These are phyloP conservation scores for Mortierella sp. DNA, from an alignment of 371 early-diverging fungal genomes.

Conservation along the genomic window DNA sequence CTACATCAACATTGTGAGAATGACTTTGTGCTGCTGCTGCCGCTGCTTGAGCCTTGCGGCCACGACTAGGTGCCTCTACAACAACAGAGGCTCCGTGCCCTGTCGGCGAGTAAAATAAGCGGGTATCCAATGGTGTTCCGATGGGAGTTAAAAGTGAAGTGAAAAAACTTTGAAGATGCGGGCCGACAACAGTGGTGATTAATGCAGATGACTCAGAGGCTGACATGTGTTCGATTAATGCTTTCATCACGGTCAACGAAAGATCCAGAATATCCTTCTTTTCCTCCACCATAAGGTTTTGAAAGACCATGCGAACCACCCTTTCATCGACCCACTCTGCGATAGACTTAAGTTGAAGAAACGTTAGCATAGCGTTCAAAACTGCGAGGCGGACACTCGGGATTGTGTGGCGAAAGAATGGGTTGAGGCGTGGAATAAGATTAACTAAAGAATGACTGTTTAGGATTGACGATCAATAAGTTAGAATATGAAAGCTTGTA, in stretches of 20 bases:
- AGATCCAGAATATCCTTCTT: slow-evolving; percentile 73
- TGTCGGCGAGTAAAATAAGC: slow-evolving; percentile 75
- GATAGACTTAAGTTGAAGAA: slow-evolving; percentile 76
- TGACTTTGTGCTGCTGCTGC: slow-evolving; percentile 27
- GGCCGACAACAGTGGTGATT: slow-evolving; percentile 23
- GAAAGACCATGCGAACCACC: slow-evolving; percentile 84
- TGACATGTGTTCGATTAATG: slow-evolving; percentile 58
- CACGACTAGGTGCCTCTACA: slow-evolving; percentile 25
- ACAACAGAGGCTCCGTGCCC: slow-evolving; percentile 38
- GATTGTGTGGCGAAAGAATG: slow-evolving; percentile 95
- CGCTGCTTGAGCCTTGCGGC: slow-evolving; percentile 32
- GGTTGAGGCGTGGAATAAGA: slow-evolving; percentile 88
- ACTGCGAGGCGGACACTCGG: slow-evolving; percentile 90
- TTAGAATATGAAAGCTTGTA: neutral
- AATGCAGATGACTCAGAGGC: slow-evolving; percentile 17
- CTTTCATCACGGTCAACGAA: slow-evolving; percentile 81
- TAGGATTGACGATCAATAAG: slow-evolving; percentile 30
- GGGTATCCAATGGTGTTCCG: slow-evolving; percentile 81
- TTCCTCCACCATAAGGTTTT: slow-evolving; percentile 94
- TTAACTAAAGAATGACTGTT: slow-evolving; percentile 66
- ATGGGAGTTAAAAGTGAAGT: slow-evolving; percentile 76
- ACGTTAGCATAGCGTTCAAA: slow-evolving; percentile 82
- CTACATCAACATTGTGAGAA: slow-evolving; percentile 85
- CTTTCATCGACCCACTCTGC: slow-evolving; percentile 84
- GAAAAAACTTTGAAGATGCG: slow-evolving; percentile 58